A percentile compares a stretch with the other conserved stretches of the same genome.
Conservation (phyloP, 2,329 filamentous ascomycete genomes). For the Massarina eburnea region DNA sequence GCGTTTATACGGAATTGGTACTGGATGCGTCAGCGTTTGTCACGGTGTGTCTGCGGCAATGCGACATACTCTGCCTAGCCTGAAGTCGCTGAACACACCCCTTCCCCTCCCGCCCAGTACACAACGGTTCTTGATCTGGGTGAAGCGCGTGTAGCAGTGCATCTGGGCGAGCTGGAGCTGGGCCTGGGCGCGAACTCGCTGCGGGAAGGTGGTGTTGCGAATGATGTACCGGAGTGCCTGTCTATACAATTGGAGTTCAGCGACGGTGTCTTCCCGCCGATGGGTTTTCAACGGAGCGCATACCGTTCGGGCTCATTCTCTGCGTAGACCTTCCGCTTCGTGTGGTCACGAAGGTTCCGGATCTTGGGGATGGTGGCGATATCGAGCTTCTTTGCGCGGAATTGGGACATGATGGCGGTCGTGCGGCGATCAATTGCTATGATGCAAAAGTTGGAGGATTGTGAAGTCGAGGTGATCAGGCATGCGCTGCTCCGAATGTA, state of each 20-base stretch:
- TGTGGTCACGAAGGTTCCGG: slow-evolving; percentile 88
- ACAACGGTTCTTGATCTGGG: slow-evolving; percentile 93
- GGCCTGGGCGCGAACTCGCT: slow-evolving; percentile 81
- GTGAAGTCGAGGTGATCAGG: slow-evolving; percentile 15
- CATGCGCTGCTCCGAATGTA: slow-evolving; percentile 8
- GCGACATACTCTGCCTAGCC: slow-evolving; percentile 77
- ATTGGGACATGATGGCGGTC: slow-evolving; percentile 61
- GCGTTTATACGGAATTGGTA: slow-evolving; percentile 93
- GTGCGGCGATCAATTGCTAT: slow-evolving; percentile 4
- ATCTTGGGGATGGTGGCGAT: slow-evolving; percentile 85
- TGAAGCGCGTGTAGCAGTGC: slow-evolving; percentile 92
- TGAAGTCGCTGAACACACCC: slow-evolving; percentile 91
- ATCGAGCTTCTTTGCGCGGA: slow-evolving; percentile 87
- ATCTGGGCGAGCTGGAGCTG: slow-evolving; percentile 92
- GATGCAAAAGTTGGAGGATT: not conserved
- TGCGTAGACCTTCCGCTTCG: slow-evolving; percentile 91
- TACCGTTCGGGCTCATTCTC: slow-evolving; percentile 87
- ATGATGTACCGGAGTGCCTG: slow-evolving; percentile 84
- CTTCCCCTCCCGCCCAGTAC: slow-evolving; percentile 86
- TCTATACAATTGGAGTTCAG: slow-evolving; percentile 50
- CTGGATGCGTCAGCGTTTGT: slow-evolving; percentile 52
- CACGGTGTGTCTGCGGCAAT: no score
- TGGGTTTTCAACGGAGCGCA: slow-evolving; percentile 16
- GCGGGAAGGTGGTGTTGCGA: slow-evolving; percentile 84
- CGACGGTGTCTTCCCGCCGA: slow-evolving; percentile 1